These are phyloP conservation scores for Scleroderma citrinum DNA, from an alignment of 768 basidiomycete species.

Conservation along the genomic window DNA sequence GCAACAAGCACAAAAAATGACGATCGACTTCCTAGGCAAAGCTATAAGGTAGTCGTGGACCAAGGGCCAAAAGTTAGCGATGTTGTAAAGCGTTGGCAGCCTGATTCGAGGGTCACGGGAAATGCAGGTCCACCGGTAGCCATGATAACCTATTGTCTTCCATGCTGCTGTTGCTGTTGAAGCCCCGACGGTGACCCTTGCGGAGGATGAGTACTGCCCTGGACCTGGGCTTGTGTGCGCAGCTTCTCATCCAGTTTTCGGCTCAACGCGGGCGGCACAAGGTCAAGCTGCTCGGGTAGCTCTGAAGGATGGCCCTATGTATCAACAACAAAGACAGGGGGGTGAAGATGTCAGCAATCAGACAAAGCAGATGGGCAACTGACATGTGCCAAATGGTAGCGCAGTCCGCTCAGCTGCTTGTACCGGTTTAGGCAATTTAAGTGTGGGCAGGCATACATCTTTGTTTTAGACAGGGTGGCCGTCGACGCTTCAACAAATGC, in stretches of 20 bases:
- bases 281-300: constrained; percentile 60
- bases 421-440: constrained; percentile 70
- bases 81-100: too few relatives aligned
- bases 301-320: constrained; percentile 62
- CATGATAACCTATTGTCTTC: not conserved
- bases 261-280: constrained; percentile 63
- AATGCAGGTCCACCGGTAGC: not conserved
- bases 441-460: constrained; percentile 51
- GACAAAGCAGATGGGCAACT: constrained; percentile 21
- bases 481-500: constrained; percentile 18
- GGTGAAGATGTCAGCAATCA: not conserved
- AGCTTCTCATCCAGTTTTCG: constrained; percentile 49
- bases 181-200: constrained; percentile 1
- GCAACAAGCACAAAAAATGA: not conserved
- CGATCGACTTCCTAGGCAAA: not conserved
- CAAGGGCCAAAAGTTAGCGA: not conserved
- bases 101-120: not conserved
- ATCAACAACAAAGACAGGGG: constrained; percentile 2
- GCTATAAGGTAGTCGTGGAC: not conserved
- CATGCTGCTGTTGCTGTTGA: not conserved
- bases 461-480: constrained; percentile 33
- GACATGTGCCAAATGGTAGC: constrained; percentile 77
- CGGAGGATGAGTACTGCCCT: constrained; percentile 5
- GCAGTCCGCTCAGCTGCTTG: constrained; percentile 75
- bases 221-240: constrained; percentile 20